Conservation (phyloP, 805 yeast genomes). For the Ogataea degrootiae region DNA sequence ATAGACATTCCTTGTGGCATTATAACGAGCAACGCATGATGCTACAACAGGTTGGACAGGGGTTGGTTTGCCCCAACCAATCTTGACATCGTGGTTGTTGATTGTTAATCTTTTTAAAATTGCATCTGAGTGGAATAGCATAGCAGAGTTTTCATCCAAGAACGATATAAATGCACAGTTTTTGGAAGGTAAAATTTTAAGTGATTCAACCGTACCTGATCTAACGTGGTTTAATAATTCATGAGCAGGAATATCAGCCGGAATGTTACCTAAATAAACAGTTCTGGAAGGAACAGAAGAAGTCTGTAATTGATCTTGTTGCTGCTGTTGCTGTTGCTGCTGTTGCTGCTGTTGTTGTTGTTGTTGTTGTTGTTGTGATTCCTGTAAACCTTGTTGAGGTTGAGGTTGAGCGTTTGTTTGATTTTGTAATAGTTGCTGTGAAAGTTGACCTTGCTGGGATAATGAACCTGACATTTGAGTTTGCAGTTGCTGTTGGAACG, state of each 20-base stretch:
- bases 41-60: slow-evolving; percentile 71
- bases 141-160: slow-evolving; percentile 81
- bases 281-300: slow-evolving; percentile 55
- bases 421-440: too few relatives aligned
- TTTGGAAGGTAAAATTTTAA: slow-evolving; percentile 74
- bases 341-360: slow-evolving; percentile 1
- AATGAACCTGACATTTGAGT: too few relatives aligned
- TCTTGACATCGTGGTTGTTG: slow-evolving; percentile 72
- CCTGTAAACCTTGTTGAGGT: neutral
- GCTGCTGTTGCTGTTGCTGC: slow-evolving; percentile 2
- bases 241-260: slow-evolving; percentile 71
- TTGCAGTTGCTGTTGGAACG: too few relatives aligned
- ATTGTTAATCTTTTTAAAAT: slow-evolving; percentile 77
- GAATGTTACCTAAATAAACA: slow-evolving; percentile 85
- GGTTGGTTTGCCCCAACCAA: slow-evolving; percentile 90
- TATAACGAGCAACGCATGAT: slow-evolving; percentile 73
- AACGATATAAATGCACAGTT: slow-evolving; percentile 89
- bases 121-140: slow-evolving; percentile 91
- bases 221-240: slow-evolving; percentile 87
- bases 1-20: slow-evolving; percentile 92
- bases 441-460: too few relatives aligned
- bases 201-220: slow-evolving; percentile 81
- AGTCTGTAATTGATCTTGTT: slow-evolving; percentile 4
- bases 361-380: slow-evolving; percentile 1
- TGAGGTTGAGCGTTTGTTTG: neutral